Base-by-base conservation (phyloP, 2,329 filamentous ascomycete species). In the Pseudopithomyces maydicus region DNA sequence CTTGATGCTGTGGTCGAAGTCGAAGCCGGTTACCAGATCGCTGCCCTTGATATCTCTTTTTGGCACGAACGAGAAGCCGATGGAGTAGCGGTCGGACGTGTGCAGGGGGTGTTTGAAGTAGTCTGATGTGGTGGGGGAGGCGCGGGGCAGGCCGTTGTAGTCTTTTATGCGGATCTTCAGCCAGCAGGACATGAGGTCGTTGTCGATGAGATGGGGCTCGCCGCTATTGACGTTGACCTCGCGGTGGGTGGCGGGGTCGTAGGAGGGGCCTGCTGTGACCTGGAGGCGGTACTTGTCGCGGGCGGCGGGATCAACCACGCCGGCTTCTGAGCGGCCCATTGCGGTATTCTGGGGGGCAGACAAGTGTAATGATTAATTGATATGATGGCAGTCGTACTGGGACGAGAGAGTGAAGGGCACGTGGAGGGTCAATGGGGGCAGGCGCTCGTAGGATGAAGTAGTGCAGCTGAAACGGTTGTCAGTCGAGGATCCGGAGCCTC, bases 1-100 rank as follows among this genome's bases (percentile, higher is more conserved):
- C 46, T 64, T 67, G 45, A 77, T 71, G 2, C 68, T 66, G 23
- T 74, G 72, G 48, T 70, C 71, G 39, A 75, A 76, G 57, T 77
- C 73, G 44, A 74, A 74, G 15, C 74, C 74, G 53, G 69, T 71
- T 8, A 76, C 64, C 3, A 74, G 46, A 20, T 76, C 72, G 4
- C 58, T 60, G 12, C 71, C 72, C 1, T 62, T 42, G 20, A 76
- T 67, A 43, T 72, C 59, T 3, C 52, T 56, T 49, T 75, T 75
- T 1, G 74, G 74, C 1, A 76, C 61, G 46, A 77, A 77, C 0
- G 73, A 74, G 59, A 73, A 77, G 23, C 67, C 65, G 36, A 77
- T 68, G 7, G 69, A 73, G 54, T 76, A 76, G 2, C 69, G 68
- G 50, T 76, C 74, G 8, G 68, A 69, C 1, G 58, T 66, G 55